Conservation (phyloP, 148 eudicot species). For the Cornus kousa region DNA sequence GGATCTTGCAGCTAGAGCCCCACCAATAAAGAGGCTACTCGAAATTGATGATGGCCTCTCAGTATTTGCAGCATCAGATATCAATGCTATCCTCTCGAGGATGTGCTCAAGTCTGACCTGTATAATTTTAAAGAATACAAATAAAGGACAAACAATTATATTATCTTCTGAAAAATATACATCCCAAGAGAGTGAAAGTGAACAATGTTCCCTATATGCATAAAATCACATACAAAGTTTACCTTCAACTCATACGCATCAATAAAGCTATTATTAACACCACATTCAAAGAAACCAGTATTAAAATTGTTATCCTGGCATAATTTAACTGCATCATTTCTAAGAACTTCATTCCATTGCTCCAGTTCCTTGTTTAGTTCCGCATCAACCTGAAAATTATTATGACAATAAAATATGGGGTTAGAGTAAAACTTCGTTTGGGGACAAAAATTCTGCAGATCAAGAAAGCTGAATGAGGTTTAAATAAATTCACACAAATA, state of each 20-base stretch:
- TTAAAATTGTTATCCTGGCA: constrained; percentile 92
- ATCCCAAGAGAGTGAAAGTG: neutral
- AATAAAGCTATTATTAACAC: constrained; percentile 67
- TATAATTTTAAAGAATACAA: constrained; percentile 8
- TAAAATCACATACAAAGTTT: neutral
- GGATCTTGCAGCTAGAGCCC: constrained; percentile 96
- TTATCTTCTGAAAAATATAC: neutral
- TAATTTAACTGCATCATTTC: constrained; percentile 75
- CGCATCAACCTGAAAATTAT: constrained; percentile 64
- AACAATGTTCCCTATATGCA: neutral
- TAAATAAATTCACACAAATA: neutral
- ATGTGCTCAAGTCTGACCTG: constrained; percentile 98
- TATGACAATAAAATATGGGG: neutral
- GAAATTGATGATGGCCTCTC: constrained; percentile 80
- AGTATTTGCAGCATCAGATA: constrained; percentile 94
- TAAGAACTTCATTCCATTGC: constrained; percentile 95
- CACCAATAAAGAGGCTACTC: constrained; percentile 75
- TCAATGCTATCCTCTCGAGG: constrained; percentile 82
- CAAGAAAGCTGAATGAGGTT: neutral
- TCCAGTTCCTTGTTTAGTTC: constrained; percentile 90
- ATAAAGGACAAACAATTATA: neutral
- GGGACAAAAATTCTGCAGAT: constrained; percentile 3
- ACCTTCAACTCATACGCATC: constrained; percentile 98
- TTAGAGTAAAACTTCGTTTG: neutral
- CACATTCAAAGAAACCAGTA: constrained; percentile 89